phyloP scores from a whole-genome alignment of 352 stramenopile genomes.

The Pythium aquatile region DNA sequence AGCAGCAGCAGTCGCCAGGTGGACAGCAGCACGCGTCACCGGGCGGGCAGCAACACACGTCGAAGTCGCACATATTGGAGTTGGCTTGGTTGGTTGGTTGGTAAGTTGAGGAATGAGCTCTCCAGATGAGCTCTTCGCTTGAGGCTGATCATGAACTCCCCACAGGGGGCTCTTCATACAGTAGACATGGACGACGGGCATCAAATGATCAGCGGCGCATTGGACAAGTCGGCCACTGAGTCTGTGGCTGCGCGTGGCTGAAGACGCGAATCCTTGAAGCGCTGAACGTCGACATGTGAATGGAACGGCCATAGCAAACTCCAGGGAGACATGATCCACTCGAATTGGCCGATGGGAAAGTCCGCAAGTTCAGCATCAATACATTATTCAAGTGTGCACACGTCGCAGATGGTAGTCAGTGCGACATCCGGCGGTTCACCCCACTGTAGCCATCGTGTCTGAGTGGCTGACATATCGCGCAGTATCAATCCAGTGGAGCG shows the following conservation, averaged over 20 bases:
- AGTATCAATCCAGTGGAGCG: background rate
- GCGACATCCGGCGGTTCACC: background rate
- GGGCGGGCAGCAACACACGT: constrained; percentile 1
- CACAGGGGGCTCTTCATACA: background rate
- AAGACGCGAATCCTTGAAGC: background rate
- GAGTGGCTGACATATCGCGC: background rate
- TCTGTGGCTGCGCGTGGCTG: background rate
- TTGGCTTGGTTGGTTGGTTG: background rate
- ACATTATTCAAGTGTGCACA: background rate
- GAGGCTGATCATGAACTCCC: background rate
- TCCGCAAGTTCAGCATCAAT: background rate
- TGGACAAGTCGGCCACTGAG: background rate
- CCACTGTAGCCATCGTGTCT: constrained; percentile 4
- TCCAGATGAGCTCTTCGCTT: background rate
- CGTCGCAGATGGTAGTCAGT: background rate
- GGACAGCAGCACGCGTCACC: constrained; percentile 6
- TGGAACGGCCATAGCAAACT: no score
- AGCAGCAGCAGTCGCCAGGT: constrained; percentile 6
- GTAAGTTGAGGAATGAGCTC: background rate
- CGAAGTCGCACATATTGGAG: constrained; percentile 4
- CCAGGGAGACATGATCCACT: no score
- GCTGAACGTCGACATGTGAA: no score
- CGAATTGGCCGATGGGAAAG: background rate
- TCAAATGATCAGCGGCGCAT: background rate
- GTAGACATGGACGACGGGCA: background rate